A percentile compares a stretch with the other conserved stretches of the same genome.
Conservation (phyloP, 768 basidiomycete species). For the Russula lepida region DNA sequence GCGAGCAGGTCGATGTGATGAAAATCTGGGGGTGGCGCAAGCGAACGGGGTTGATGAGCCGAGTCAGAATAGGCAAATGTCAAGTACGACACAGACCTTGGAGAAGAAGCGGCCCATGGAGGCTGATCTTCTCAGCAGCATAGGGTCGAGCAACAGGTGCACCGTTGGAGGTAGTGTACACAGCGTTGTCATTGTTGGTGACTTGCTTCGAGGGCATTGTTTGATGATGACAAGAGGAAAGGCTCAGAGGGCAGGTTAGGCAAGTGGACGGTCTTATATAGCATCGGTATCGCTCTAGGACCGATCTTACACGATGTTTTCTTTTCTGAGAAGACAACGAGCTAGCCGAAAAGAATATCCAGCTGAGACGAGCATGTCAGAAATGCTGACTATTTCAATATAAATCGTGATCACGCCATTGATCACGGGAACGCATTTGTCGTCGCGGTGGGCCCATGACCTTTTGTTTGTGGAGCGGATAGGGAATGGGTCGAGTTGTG, state of each 20-base stretch:
- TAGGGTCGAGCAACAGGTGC: conserved; percentile 71
- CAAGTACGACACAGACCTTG: conserved; percentile 49
- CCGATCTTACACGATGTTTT: background rate
- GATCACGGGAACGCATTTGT: too few relatives aligned
- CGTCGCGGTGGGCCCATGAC: too few relatives aligned
- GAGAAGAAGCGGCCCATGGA: conserved; percentile 74
- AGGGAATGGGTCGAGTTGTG: too few relatives aligned
- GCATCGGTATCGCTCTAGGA: background rate
- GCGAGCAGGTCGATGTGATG: conserved; percentile 84
- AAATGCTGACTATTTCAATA: too few relatives aligned
- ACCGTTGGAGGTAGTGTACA: conserved; percentile 84
- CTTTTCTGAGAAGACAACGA: background rate
- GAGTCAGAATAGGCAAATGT: background rate
- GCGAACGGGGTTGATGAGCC: conserved; percentile 19
- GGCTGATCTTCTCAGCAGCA: conserved; percentile 66
- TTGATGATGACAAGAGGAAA: background rate
- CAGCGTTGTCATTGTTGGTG: conserved; percentile 45
- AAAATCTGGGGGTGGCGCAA: conserved; percentile 48
- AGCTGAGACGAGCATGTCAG: background rate
- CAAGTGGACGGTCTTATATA: background rate
- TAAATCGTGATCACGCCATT: too few relatives aligned
- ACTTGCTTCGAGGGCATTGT: conserved; percentile 61
- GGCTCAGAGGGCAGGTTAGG: too few relatives aligned
- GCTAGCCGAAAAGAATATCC: background rate
- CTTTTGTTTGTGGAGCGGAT: too few relatives aligned